Conservation (phyloP, 164 flowering plant species). For the Sedum album region DNA sequence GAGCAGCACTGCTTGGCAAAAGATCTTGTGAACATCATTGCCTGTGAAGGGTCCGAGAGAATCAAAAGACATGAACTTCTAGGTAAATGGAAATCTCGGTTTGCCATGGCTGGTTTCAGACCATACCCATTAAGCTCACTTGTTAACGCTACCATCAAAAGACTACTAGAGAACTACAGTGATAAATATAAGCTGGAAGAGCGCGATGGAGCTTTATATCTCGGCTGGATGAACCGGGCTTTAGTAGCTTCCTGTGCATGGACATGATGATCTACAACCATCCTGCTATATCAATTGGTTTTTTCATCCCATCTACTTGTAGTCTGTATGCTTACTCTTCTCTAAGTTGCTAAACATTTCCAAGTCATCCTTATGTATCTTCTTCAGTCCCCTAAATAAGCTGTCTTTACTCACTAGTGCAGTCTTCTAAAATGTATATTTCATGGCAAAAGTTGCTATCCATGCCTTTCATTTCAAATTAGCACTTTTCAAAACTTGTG, state of each 20-base stretch:
- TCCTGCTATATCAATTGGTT: neutral
- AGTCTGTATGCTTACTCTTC: too few relatives aligned
- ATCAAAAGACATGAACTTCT: conserved; percentile 51
- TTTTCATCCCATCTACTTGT: too few relatives aligned
- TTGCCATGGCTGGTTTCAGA: conserved; percentile 44
- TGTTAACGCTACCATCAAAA: conserved; percentile 39
- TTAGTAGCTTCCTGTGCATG: conserved; percentile 53
- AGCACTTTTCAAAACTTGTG: too few relatives aligned
- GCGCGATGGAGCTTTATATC: conserved; percentile 38
- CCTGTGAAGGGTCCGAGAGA: conserved; percentile 46
- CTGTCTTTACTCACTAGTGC: too few relatives aligned
- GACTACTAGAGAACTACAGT: conserved; percentile 30
- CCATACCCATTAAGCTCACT: conserved; percentile 42
- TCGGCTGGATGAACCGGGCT: conserved; percentile 48
- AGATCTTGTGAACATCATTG: conserved; percentile 48
- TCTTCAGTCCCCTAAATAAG: too few relatives aligned
- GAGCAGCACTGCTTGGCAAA: conserved; percentile 55
- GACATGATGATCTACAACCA: conserved; percentile 21
- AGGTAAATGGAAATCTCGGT: conserved; percentile 45
- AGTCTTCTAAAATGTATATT: too few relatives aligned
- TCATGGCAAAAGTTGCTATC: too few relatives aligned
- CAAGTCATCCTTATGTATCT: too few relatives aligned
- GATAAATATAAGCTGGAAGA: conserved; percentile 36
- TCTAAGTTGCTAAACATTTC: too few relatives aligned
- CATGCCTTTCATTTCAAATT: too few relatives aligned